Conservation (phyloP, 805 yeast species). For the Myxozyma geophila region DNA sequence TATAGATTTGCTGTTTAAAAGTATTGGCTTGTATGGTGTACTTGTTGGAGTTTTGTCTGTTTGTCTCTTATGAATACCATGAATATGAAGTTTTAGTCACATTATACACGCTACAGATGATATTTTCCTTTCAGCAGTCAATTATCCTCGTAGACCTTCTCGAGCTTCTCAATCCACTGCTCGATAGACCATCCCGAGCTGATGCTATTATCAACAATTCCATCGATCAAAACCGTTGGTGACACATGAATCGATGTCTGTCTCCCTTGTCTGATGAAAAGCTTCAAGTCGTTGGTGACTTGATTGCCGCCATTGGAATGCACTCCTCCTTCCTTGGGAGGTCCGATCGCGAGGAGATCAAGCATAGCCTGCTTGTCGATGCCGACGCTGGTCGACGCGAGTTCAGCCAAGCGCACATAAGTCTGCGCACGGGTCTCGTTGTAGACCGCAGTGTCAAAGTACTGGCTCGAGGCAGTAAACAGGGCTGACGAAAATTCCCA, state of each 20-base stretch:
- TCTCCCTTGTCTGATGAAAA: slow-evolving; percentile 72
- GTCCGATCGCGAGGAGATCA: slow-evolving; percentile 44
- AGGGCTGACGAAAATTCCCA: slow-evolving; percentile 62
- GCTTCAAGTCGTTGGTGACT: slow-evolving; percentile 67
- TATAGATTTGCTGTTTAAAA: too few relatives aligned
- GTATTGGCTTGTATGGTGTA: too few relatives aligned
- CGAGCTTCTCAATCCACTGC: slow-evolving; percentile 46
- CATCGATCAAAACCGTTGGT: slow-evolving; percentile 76
- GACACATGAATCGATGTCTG: slow-evolving; percentile 84
- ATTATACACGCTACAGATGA: too few relatives aligned
- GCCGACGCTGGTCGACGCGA: slow-evolving; percentile 51
- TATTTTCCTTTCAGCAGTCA: not conserved
- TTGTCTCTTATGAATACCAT: too few relatives aligned
- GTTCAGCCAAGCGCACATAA: slow-evolving; percentile 56
- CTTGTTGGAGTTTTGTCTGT: too few relatives aligned
- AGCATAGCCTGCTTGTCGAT: slow-evolving; percentile 49
- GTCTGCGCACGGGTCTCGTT: slow-evolving; percentile 61
- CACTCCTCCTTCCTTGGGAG: slow-evolving; percentile 41
- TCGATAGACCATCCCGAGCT: slow-evolving; percentile 65
- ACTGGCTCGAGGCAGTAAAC: slow-evolving; percentile 59
- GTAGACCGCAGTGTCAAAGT: slow-evolving; percentile 65
- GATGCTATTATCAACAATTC: slow-evolving; percentile 60
- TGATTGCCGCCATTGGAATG: slow-evolving; percentile 62
- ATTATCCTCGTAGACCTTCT: slow-evolving; percentile 18
- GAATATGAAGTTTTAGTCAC: too few relatives aligned